Evolutionary conservation across 257 asterid genomes (phyloP), one percentile per base, ranked within the genome.

Genomic region (Solanum megistacrolobum): DNA sequence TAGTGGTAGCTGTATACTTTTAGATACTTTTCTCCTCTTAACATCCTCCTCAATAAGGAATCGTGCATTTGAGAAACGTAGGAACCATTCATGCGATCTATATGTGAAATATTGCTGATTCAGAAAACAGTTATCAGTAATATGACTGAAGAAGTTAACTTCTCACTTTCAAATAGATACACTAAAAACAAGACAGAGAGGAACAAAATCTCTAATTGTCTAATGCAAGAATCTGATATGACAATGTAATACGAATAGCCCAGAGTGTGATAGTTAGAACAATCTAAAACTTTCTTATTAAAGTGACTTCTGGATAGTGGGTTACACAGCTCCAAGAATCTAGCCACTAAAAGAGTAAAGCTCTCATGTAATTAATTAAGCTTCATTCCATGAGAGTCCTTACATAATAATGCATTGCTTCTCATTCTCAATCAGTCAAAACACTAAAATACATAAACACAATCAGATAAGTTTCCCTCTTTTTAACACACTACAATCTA

Each of bases 1-100:
- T 89, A 97, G 87, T 93, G 98, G 92, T 97, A 97, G 95, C 99
- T 95, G 91, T 94, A 96, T 11, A 97, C 90, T 92, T 96, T 97
- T 52, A 96, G 92, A 89, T 96, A 97, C 89, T 91, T 94, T 91
- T 96, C 98, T 38, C 99, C 99, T 86, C 85, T 89, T 62, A 97
- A 89, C 12, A 78, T 92, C 89, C 62, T 90, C 89, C 92, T 92
- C 88, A 97, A 89, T 41, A 97, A 89, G 88, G 96, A 94, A 91
- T 96, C 94, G 55, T 97, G 99, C 79, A 92, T 27, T 4, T 96
- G 96, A 29, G 95, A 93, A 85, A 92, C 34, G 87, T 87, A 89
- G 29, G 98, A 90, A 60, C 89, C 90, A 6, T 79, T 79, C 84
- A 88, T 71, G 18, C 69, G 87, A 68, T 91, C 86, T 18, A 85